phyloP scores from a whole-genome alignment of 805 yeast species.

The Geotrichum ghanense region DNA sequence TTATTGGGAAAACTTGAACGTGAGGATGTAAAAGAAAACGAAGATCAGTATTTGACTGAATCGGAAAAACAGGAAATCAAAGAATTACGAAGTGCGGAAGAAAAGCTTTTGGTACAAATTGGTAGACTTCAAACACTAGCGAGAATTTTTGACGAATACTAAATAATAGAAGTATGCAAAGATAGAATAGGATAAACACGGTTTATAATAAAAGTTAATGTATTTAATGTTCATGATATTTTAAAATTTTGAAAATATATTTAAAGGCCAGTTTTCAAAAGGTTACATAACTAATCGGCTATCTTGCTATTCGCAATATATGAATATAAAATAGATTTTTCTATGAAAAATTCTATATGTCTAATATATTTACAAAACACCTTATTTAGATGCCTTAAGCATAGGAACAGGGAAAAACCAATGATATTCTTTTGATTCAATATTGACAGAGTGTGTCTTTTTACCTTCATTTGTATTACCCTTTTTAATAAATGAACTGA shows the following conservation, averaged over 20 bases:
- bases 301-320: no score
- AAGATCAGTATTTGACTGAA: conserved; percentile 58
- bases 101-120: conserved; percentile 22
- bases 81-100: conserved; percentile 30
- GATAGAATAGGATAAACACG: no score
- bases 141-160: conserved; percentile 29
- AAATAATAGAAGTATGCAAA: no score
- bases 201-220: no score
- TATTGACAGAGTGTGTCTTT: not conserved
- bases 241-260: no score
- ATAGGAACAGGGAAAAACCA: conserved; percentile 35
- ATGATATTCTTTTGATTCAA: conserved; percentile 20
- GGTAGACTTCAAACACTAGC: conserved; percentile 26
- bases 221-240: no score
- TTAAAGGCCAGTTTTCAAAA: no score
- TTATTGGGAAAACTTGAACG: conserved; percentile 33
- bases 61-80: conserved; percentile 66
- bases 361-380: not conserved
- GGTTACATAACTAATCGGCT: no score
- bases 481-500: conserved; percentile 1
- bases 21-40: conserved; percentile 81
- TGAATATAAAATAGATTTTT: no score
- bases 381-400: not conserved
- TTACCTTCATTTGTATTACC: not conserved
- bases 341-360: no score